Evolutionary conservation across 208 protist species (phyloP).

Genomic region (Trypanosoma caninum): DNA sequence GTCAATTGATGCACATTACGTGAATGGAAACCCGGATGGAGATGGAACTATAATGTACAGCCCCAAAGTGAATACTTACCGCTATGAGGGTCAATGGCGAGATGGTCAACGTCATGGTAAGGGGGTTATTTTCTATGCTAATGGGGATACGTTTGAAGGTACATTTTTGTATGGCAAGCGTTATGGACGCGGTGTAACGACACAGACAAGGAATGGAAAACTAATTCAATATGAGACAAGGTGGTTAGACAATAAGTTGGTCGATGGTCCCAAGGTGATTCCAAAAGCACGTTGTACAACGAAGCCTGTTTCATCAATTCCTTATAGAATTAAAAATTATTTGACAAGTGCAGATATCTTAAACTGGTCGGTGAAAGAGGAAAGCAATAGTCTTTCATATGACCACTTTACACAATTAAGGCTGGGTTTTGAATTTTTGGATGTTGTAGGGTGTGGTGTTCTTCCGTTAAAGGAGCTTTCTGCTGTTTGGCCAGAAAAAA

Average conservation of each 20-base stretch:
- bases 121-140: conserved; percentile 74
- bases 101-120: conserved; percentile 78
- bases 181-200: conserved; percentile 63
- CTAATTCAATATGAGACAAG: conserved; percentile 25
- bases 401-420: conserved; percentile 34
- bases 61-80: conserved; percentile 64
- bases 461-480: conserved; percentile 19
- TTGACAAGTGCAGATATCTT: conserved; percentile 26
- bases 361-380: conserved; percentile 33
- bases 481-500: conserved; percentile 24
- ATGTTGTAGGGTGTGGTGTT: conserved; percentile 22
- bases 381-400: conserved; percentile 12
- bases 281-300: conserved; percentile 10
- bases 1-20: conserved; percentile 22
- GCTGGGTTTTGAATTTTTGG: conserved; percentile 29
- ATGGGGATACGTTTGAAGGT: conserved; percentile 84
- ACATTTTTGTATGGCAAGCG: conserved; percentile 79
- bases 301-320: conserved; percentile 20
- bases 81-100: conserved; percentile 86
- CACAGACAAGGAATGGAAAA: conserved; percentile 20
- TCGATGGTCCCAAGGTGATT: conserved; percentile 17
- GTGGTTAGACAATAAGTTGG: conserved; percentile 22
- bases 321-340: conserved; percentile 19
- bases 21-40: conserved; percentile 29
- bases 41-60: conserved; percentile 30